These are phyloP conservation scores for Emericellopsis terricola DNA, from an alignment of 495 filamentous ascomycete genomes.

Conservation along the genomic window DNA sequence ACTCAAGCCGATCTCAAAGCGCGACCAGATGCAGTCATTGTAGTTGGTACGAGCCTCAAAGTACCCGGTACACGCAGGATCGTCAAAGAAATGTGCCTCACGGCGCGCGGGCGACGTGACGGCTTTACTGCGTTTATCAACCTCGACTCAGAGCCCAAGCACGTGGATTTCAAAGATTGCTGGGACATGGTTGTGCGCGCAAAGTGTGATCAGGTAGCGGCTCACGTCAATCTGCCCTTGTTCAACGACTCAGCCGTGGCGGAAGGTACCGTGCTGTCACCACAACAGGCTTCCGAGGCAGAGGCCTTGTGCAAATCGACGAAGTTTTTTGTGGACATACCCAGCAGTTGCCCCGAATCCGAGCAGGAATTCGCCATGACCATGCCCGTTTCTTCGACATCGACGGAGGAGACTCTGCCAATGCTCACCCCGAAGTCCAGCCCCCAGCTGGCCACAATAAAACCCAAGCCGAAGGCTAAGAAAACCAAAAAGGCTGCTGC, in stretches of 20 bases:
- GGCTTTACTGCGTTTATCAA: conserved; percentile 95
- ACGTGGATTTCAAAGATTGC: conserved; percentile 73
- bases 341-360: neutral
- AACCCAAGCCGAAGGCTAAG: conserved; percentile 20
- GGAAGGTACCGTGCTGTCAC: conserved; percentile 20
- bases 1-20: conserved; percentile 67
- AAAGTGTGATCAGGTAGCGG: conserved; percentile 76
- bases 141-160: conserved; percentile 59
- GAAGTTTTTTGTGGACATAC: conserved; percentile 19
- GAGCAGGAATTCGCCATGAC: conserved; percentile 11
- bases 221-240: conserved; percentile 47
- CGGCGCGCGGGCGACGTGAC: conserved; percentile 60
- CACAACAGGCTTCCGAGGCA: conserved; percentile 17
- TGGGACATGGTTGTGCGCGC: conserved; percentile 84
- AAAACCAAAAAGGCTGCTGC: conserved; percentile 14
- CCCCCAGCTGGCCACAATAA: conserved; percentile 30
- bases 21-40: conserved; percentile 78
- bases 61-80: conserved; percentile 82
- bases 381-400: conserved; percentile 8
- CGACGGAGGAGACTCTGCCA: conserved; percentile 16
- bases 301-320: conserved; percentile 13
- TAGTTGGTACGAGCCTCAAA: conserved; percentile 88
- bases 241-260: conserved; percentile 47
- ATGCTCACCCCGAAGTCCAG: conserved; percentile 49
- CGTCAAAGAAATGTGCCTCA: conserved; percentile 73